Conservation (phyloP, 2,329 filamentous ascomycete genomes). For the Trichophyton mentagrophytes region DNA sequence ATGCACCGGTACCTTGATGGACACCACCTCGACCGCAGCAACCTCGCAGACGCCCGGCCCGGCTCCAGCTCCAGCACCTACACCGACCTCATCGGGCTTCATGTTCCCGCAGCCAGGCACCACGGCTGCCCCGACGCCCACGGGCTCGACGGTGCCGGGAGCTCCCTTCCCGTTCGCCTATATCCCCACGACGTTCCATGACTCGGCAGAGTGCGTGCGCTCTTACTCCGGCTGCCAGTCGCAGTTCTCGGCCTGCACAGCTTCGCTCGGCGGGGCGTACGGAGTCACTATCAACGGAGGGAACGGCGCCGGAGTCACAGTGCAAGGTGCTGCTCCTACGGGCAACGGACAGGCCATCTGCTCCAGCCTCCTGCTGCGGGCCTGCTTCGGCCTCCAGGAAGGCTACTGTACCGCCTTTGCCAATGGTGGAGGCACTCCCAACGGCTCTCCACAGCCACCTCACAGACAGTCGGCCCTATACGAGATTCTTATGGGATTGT, state of each 20-base stretch:
- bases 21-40: slow-evolving; percentile 14
- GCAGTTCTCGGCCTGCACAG: slow-evolving; percentile 34
- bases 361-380: slow-evolving; percentile 34
- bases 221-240: slow-evolving; percentile 42
- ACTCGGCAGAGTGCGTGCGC: slow-evolving; percentile 40
- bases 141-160: slow-evolving; percentile 35
- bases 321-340: slow-evolving; percentile 32
- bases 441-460: slow-evolving; percentile 4
- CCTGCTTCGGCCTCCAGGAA: slow-evolving; percentile 38
- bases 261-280: slow-evolving; percentile 36
- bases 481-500: slow-evolving; percentile 30
- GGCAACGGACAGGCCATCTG: slow-evolving; percentile 33
- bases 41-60: slow-evolving; percentile 3
- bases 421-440: slow-evolving; percentile 15
- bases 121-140: slow-evolving; percentile 21
- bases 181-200: slow-evolving; percentile 42
- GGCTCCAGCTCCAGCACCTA: slow-evolving; percentile 12
- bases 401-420: slow-evolving; percentile 34
- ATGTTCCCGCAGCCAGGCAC: slow-evolving; percentile 26
- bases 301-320: slow-evolving; percentile 38
- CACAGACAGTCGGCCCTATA: slow-evolving; percentile 19
- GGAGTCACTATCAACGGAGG: slow-evolving; percentile 40
- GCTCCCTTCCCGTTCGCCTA: slow-evolving; percentile 40
- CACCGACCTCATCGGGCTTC: slow-evolving; percentile 21
- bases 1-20: slow-evolving; percentile 44